Percentiles rank a stretch among this genome's conserved stretches.
These are phyloP conservation scores for Dispira simplex DNA, from an alignment of 192 early-diverging fungal genomes.

Conservation along the genomic window DNA sequence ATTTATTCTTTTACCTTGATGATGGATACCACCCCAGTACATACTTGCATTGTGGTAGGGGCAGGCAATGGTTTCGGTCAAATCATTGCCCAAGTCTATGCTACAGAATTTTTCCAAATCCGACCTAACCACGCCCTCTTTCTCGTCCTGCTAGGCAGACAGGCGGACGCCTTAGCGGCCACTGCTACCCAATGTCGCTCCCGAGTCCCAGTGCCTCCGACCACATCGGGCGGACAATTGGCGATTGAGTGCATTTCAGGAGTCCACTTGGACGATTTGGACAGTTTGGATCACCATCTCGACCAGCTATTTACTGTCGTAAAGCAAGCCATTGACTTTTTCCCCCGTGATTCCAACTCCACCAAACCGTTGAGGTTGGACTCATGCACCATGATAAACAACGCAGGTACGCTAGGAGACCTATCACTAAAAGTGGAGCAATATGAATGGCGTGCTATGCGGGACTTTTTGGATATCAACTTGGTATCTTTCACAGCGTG, in stretches of 20 bases:
- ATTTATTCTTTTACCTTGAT: too few species aligned
- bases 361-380: background rate
- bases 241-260: conserved; percentile 10
- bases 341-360: too few species aligned
- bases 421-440: conserved; percentile 39
- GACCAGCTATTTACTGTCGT: background rate
- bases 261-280: background rate
- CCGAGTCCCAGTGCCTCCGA: conserved; percentile 7
- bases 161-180: conserved; percentile 15
- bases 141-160: conserved; percentile 47
- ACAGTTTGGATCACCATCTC: background rate
- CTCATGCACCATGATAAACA: conserved; percentile 45
- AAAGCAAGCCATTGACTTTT: too few species aligned
- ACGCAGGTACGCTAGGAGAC: conserved; percentile 57
- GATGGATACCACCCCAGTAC: too few species aligned
- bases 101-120: conserved; percentile 14
- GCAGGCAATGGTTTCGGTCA: conserved; percentile 50
- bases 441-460: conserved; percentile 29
- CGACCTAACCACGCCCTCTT: conserved; percentile 15
- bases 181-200: conserved; percentile 13
- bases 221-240: conserved; percentile 9
- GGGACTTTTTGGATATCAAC: conserved; percentile 36
- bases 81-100: conserved; percentile 28
- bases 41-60: conserved; percentile 33
- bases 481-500: conserved; percentile 37